Conservation (phyloP, 164 flowering plant genomes). For the Vitis amurensis region DNA sequence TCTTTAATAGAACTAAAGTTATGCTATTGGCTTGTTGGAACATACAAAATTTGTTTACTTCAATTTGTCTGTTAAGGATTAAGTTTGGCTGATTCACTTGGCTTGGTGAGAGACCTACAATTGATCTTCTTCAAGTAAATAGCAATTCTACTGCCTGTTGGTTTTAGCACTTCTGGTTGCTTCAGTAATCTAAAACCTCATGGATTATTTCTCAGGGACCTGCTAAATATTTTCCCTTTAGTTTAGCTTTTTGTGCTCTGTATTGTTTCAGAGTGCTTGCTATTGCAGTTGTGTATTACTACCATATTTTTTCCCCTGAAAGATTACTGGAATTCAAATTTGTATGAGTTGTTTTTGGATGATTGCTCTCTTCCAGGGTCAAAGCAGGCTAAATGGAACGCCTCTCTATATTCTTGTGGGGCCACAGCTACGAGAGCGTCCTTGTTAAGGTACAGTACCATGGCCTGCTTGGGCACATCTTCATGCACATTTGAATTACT, state of each 20-base stretch:
- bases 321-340: neutral
- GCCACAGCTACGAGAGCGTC: slow-evolving; percentile 31
- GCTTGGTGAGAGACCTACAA: neutral
- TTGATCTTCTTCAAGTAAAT: neutral
- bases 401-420: slow-evolving; percentile 81
- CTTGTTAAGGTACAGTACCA: no score
- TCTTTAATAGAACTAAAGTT: neutral
- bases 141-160: neutral
- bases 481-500: no score
- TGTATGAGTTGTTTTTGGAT: neutral
- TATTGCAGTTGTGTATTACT: neutral
- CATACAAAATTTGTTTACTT: neutral
- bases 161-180: neutral
- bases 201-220: no score
- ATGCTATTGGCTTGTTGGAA: neutral
- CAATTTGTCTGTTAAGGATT: neutral
- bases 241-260: neutral
- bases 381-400: slow-evolving; percentile 57
- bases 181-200: neutral
- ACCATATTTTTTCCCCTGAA: neutral
- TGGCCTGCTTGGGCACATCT: no score
- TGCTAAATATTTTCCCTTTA: neutral
- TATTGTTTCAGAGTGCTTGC: neutral
- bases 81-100: neutral
- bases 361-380: slow-evolving; percentile 43